Evolutionary conservation across 2,329 filamentous ascomycete species (phyloP), one percentile per base, ranked within the genome.

Genomic region (Microdochium nivale): DNA sequence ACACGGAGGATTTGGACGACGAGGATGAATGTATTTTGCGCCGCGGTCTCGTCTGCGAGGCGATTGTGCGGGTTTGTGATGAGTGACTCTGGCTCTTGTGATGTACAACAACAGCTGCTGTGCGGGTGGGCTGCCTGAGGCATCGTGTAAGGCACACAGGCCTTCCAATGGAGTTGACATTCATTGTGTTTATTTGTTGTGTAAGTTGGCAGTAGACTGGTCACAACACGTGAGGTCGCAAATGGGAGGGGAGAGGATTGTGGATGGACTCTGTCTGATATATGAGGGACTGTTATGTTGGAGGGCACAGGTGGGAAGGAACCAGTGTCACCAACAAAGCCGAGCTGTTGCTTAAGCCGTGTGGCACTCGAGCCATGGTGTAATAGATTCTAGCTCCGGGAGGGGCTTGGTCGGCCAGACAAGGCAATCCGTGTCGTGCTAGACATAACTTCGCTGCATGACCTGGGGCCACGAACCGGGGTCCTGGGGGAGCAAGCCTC

Each of bases 1-100:
- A 52, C 30, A 55, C 54, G 25, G 57, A 57, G 33, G 59, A 35
- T 57, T 59, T 55, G 19, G 51, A 27, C 51, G 50, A 58, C 2
- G 58, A 50, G 25, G 64, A 60, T 24, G 56, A 44, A 44, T 44
- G 40, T 23, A 44, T 44, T 23, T 19, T 44, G 16, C 40, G 3
- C 21, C 40, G 40, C 19, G 40, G 40, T 19, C 40, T 44, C 21
- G 49, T 33, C 51, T 44, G 25, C 47, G 54, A 21, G 52, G 52
- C 43, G 50, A 48, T 40, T 51, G 21, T 32, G 30, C 25, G 40
- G 7, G 40, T 23, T 23, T 44, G 40, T 19, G 21, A 11, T 24
- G 40, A 44, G 19, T 14, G 7, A 19, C 16, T 7, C 33, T 16
- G 33, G 33, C 40, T 44, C 40, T 44, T 21, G n/a, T 23, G 19